A percentile compares a stretch with the other conserved stretches of the same genome.
phyloP scores from a whole-genome alignment of 2,329 filamentous ascomycete genomes.

The Akanthomyces uredinophilus region DNA sequence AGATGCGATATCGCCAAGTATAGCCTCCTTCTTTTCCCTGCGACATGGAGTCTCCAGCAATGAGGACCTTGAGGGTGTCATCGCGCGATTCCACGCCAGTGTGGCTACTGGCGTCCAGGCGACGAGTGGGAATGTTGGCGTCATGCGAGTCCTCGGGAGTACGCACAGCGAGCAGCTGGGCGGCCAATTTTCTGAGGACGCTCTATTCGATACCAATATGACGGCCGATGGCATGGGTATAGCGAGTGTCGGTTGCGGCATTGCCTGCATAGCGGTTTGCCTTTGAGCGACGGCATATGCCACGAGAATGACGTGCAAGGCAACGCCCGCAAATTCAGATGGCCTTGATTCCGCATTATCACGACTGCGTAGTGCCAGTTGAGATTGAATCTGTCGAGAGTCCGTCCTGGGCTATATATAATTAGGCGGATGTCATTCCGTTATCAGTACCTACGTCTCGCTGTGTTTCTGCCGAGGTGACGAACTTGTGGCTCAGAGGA shows the following conservation, averaged over 20 bases:
- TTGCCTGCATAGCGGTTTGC: not conserved
- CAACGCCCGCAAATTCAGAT: not conserved
- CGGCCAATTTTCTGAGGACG: not conserved
- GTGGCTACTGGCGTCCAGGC: not conserved
- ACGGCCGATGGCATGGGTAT: not conserved
- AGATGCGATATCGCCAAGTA: slow-evolving; percentile 39
- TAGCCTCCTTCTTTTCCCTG: slow-evolving; percentile 36
- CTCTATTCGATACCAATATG: not conserved
- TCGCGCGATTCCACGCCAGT: not conserved
- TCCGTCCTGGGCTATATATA: not conserved
- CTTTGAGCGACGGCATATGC: not conserved
- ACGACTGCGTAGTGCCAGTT: not conserved
- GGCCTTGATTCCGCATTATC: not conserved
- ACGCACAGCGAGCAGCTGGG: not conserved
- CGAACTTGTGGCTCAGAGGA: too few species aligned
- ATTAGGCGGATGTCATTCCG: not conserved
- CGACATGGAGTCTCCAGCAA: slow-evolving; percentile 35
- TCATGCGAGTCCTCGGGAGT: not conserved
- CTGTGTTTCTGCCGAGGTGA: not conserved
- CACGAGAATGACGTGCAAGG: not conserved
- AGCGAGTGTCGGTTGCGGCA: not conserved
- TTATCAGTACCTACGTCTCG: not conserved
- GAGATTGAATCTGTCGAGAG: not conserved
- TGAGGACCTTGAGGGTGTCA: slow-evolving; percentile 20
- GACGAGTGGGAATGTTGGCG: too few species aligned